These are phyloP conservation scores for Mrakia frigida DNA, from an alignment of 768 basidiomycete genomes.

Conservation along the genomic window DNA sequence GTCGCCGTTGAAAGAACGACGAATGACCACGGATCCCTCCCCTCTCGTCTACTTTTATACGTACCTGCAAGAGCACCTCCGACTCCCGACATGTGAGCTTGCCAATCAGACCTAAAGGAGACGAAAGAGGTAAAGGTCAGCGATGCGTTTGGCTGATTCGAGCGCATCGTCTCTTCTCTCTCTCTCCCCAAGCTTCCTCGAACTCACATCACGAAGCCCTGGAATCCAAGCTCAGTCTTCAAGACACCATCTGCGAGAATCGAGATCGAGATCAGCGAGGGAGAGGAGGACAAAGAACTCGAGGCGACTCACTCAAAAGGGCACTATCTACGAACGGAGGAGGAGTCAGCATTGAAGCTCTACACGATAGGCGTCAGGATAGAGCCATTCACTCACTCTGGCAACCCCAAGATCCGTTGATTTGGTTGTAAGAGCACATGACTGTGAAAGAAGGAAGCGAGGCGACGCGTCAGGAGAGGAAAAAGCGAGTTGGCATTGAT, in stretches of 20 bases:
- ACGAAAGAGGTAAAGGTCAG: background rate
- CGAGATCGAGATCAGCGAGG: background rate
- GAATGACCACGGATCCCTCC: no score
- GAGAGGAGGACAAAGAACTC: background rate
- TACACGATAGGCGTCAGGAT: background rate
- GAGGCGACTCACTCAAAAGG: background rate
- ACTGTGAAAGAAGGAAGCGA: background rate
- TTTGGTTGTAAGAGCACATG: conserved; percentile 43
- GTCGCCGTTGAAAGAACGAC: background rate
- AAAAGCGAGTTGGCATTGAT: background rate
- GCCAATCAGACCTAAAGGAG: background rate
- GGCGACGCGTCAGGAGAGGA: background rate
- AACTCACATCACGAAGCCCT: conserved; percentile 48
- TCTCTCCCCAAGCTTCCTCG: no score
- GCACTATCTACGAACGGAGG: background rate
- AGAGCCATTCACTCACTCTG: conserved; percentile 48
- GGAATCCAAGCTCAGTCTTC: conserved; percentile 70
- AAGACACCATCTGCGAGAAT: conserved; percentile 55
- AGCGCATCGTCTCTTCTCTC: no score
- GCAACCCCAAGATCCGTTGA: conserved; percentile 61
- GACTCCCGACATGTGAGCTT: background rate
- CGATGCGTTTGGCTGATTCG: background rate
- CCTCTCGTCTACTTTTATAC: no score
- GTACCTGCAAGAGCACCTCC: no score
- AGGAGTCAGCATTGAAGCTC: background rate